Evolutionary conservation across 2,329 filamentous ascomycete genomes (phyloP), one percentile per base, ranked within the genome.

Genomic region (Teratosphaeria pseudoeucalypti): DNA sequence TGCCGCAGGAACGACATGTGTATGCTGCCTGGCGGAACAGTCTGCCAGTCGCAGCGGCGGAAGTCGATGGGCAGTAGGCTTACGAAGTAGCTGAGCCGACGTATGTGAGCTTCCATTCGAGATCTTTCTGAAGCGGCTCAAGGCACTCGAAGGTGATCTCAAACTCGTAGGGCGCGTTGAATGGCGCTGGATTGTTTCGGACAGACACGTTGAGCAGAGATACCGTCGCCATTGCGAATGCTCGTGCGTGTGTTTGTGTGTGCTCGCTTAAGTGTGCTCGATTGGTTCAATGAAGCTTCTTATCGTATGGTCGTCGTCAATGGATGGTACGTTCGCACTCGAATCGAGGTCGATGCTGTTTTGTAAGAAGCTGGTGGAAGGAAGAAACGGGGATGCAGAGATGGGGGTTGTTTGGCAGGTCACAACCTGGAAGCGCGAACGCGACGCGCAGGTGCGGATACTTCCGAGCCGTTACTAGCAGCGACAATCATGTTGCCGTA

Each of bases 31-130:
- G n/a, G 43, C n/a, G 43, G 5, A 6, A 23, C 3, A 19, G 43
- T 23, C 43, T 2, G 43, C 43, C n/a, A 19, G 19, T 49, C n/a
- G 43, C 19, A 19, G 16, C 16, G n/a, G n/a, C 32, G 39, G 39
- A n/a, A 52, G 27, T 14, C 4, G 47, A 32, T 29, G 19, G 39
- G 16, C 37, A 14, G 37, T 54, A 57, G 34, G 82, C 88, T 80
- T 81, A 95, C 89, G 90, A 96, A 60, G 92, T 97, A 64, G 95
- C 94, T 68, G 94, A 99, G 71, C 94, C 95, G 72, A 99, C 94
- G 70, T 99, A 99, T 74, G 91, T 99, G 70, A 99, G 82, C 78
- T 99, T 99, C 94, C 94, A 99, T 78, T 99, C 94, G 63, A 99
- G 86, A 78, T 99, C 94, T 78, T 96, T 96, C 74, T 95, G 89